Percentiles rank a stretch among this genome's conserved stretches.
These are phyloP conservation scores for Hypomontagnella monticulosa DNA, from an alignment of 495 filamentous ascomycete genomes.

Conservation along the genomic window DNA sequence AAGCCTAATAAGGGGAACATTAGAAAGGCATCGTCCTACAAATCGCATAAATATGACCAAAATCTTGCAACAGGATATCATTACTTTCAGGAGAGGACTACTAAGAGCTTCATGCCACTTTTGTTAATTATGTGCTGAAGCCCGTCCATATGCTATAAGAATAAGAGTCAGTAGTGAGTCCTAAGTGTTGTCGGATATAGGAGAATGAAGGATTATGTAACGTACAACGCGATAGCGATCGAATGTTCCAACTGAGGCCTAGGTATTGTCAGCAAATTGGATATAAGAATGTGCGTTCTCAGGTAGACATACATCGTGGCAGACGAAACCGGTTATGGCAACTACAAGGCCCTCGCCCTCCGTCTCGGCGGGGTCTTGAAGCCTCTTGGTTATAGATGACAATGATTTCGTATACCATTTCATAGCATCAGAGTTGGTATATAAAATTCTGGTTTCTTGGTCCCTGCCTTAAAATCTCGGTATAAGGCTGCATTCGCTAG, in stretches of 20 bases:
- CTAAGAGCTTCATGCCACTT: constrained; percentile 35
- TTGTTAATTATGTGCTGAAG: constrained; percentile 38
- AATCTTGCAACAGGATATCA: constrained; percentile 43
- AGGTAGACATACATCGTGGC: constrained; percentile 38
- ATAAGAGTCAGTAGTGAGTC: no score
- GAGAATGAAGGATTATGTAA: no score
- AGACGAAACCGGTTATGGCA: constrained; percentile 42
- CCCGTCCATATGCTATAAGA: constrained; percentile 30
- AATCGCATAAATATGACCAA: background rate
- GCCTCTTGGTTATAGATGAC: constrained; percentile 32
- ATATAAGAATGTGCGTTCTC: background rate
- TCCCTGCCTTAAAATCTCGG: constrained; percentile 6
- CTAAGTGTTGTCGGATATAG: no score
- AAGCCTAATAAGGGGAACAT: constrained; percentile 21
- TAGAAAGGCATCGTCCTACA: no score
- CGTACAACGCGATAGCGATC: constrained; percentile 22
- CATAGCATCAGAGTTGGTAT: constrained; percentile 32
- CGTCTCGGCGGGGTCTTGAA: constrained; percentile 31
- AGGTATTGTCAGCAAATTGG: constrained; percentile 7
- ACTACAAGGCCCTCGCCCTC: constrained; percentile 33
- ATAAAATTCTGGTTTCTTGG: constrained; percentile 20
- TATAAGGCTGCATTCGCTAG: constrained; percentile 36
- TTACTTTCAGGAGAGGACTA: constrained; percentile 33
- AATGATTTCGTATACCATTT: constrained; percentile 44
- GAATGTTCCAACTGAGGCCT: constrained; percentile 41